Evolutionary conservation across 495 filamentous ascomycete species (phyloP).

Genomic region (Tuber magnatum): DNA sequence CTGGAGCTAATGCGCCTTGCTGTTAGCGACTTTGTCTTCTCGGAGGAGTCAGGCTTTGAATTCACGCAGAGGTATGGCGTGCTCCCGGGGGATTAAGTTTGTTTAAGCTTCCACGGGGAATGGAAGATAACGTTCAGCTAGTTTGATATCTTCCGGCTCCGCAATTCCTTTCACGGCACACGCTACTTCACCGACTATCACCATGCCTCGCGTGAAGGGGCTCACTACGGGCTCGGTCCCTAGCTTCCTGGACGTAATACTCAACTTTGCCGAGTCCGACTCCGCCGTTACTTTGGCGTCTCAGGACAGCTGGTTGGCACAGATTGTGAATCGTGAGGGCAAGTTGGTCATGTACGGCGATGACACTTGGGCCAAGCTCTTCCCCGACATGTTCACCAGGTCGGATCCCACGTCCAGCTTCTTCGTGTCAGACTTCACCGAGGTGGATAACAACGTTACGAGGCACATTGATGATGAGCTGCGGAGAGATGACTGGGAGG

Average conservation of each 20-base stretch:
- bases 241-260: conserved; percentile 91
- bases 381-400: conserved; percentile 76
- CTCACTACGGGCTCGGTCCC: conserved; percentile 95
- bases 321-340: conserved; percentile 68
- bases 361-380: conserved; percentile 96
- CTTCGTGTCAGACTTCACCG: conserved; percentile 96
- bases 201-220: conserved; percentile 95
- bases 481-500: conserved; percentile 74
- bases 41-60: conserved; percentile 66
- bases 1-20: conserved; percentile 9
- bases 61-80: conserved; percentile 75
- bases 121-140: conserved; percentile 43
- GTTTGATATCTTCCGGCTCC: conserved; percentile 71
- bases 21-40: conserved; percentile 87
- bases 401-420: conserved; percentile 93
- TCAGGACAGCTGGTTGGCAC: conserved; percentile 93
- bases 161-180: conserved; percentile 92
- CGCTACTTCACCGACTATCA: conserved; percentile 93
- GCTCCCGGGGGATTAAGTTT: neutral
- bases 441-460: conserved; percentile 97
- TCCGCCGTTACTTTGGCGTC: conserved; percentile 72
- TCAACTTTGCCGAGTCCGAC: conserved; percentile 94
- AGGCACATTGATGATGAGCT: conserved; percentile 76
- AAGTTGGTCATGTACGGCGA: conserved; percentile 93
- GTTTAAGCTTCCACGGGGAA: neutral